Evolutionary conservation across 2,329 filamentous ascomycete species (phyloP), one percentile per base, ranked within the genome.

Genomic region (Fusarium pseudoanthophilum): DNA sequence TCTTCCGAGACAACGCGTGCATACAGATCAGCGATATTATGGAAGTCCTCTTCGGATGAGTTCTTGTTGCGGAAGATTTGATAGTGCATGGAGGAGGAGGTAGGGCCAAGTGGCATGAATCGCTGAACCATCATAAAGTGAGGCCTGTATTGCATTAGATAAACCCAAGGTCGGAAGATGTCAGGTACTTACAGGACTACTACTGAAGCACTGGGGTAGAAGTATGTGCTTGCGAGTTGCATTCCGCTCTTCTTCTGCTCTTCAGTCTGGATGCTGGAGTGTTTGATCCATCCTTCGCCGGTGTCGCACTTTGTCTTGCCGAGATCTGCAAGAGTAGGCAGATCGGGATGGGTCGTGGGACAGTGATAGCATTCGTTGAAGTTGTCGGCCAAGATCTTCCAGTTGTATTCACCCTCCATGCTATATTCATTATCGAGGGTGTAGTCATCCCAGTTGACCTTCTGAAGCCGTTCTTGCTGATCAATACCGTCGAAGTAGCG

Each of bases 361-460:
- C 71, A 73, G n/a, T 73, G 71, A 16, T 73, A 73, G 34, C 71
- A 73, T 51, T 89, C 89, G 74, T 92, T 91, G 81, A 90, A 92
- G 80, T 91, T 91, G 74, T 91, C 89, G 13, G 85, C 85, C 21
- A 89, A 78, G 24, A 86, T 86, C 81, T 90, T 90, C 88, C 88
- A 90, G 80, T 90, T 90, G 76, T 87, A 88, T 15, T 85, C 82
- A 0, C 86, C 86, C 30, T 87, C 83, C 84, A 88, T 86, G 63
- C 87, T 83, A 83, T 87, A 90, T 21, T 80, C 79, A 74, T 90
- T 87, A 67, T 90, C 87, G 64, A 89, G 90, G 14, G 79, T 74
- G 75, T 89, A 91, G 16, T 72, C 81, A 4, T 85, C 82, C 64
- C 85, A 87, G 67, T 86, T 80, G 30, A 66, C 61, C 76, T 85